Conservation (phyloP, 352 stramenopile genomes). For the Phytopythium montanum region DNA sequence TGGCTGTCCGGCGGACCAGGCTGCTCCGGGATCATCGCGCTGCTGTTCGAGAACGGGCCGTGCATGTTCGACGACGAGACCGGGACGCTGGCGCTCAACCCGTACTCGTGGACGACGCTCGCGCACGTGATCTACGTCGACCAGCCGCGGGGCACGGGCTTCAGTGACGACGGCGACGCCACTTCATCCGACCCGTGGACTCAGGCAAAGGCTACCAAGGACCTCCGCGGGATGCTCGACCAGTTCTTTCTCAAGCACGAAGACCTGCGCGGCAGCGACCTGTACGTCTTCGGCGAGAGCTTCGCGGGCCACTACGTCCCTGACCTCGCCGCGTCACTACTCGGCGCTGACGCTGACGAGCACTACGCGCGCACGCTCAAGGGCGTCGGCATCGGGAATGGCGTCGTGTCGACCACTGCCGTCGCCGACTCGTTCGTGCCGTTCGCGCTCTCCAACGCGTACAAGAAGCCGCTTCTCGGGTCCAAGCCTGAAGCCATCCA, state of each 20-base stretch:
- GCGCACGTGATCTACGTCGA: constrained; percentile 97
- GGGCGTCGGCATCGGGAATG: constrained; percentile 85
- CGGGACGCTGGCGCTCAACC: constrained; percentile 74
- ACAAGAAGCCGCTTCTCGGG: constrained; percentile 37
- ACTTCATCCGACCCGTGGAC: constrained; percentile 31
- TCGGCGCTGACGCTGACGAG: constrained; percentile 30
- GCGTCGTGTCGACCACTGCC: constrained; percentile 53
- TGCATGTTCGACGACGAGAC: constrained; percentile 84
- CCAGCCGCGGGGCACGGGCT: constrained; percentile 86
- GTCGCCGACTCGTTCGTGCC: constrained; percentile 44
- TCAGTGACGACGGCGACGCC: constrained; percentile 25
- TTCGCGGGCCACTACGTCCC: constrained; percentile 96
- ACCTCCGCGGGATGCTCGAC: constrained; percentile 52
- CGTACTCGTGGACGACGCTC: constrained; percentile 92
- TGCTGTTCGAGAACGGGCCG: constrained; percentile 96
- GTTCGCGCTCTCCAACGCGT: constrained; percentile 42
- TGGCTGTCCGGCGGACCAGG: constrained; percentile 97
- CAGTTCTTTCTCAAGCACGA: constrained; percentile 47
- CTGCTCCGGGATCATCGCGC: constrained; percentile 91
- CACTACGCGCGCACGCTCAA: constrained; percentile 44
- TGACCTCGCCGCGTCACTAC: constrained; percentile 74
- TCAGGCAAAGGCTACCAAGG: constrained; percentile 31
- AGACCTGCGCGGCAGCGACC: constrained; percentile 37
- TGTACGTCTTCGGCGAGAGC: constrained; percentile 95
- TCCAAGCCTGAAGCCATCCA: constrained; percentile 9